These are phyloP conservation scores for Vaccinium myrtillus DNA, from an alignment of 148 eudicot genomes.

Conservation along the genomic window DNA sequence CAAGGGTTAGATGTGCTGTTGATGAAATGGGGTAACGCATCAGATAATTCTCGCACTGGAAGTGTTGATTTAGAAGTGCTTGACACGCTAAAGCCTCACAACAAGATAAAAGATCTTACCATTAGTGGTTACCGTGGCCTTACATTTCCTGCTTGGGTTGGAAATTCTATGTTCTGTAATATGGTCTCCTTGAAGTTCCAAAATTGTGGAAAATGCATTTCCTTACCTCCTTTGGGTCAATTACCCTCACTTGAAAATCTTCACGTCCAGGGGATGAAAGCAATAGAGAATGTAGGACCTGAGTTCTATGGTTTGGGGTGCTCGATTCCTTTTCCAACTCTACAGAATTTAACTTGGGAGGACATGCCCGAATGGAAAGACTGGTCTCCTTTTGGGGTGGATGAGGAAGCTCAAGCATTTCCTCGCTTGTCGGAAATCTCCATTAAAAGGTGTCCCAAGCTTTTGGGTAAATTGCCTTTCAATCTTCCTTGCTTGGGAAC, in stretches of 20 bases:
- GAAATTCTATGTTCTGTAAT: too few relatives aligned
- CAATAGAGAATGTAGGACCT: too few relatives aligned
- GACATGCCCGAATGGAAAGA: neutral
- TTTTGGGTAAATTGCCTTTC: neutral
- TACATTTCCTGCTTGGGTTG: too few relatives aligned
- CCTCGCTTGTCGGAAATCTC: neutral
- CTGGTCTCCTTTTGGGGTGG: neutral
- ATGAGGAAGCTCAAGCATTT: neutral
- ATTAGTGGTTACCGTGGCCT: too few relatives aligned
- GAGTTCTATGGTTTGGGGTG: neutral
- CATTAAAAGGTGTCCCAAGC: neutral
- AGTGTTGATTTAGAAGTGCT: neutral
- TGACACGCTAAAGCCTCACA: neutral
- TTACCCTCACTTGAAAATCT: too few relatives aligned
- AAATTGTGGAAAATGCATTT: too few relatives aligned
- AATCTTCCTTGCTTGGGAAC: neutral
- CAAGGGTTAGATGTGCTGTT: too few relatives aligned
- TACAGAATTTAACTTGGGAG: neutral
- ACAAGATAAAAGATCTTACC: neutral
- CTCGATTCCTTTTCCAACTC: neutral
- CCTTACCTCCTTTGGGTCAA: too few relatives aligned
- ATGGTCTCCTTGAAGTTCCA: too few relatives aligned
- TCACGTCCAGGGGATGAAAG: too few relatives aligned
- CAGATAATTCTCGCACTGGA: neutral
- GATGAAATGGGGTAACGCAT: too few relatives aligned